These are phyloP conservation scores for Rhizophagus sp. DNA, from an alignment of 192 early-diverging fungal genomes.

Conservation along the genomic window DNA sequence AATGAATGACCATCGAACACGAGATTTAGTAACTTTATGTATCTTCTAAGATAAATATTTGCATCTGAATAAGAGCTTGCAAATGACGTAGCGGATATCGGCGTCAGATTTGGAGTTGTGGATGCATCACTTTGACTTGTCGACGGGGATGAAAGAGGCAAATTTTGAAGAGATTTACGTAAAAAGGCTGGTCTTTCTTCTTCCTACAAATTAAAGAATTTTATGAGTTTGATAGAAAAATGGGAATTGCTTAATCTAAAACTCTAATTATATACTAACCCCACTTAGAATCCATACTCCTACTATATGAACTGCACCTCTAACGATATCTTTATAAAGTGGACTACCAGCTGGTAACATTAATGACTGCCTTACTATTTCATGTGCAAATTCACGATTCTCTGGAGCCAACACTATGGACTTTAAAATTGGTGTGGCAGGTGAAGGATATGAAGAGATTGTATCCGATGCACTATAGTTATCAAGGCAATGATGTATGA, in stretches of 20 bases:
- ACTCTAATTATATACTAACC: neutral
- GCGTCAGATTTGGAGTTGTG: neutral
- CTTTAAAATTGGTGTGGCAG: conserved; percentile 63
- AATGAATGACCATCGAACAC: conserved; percentile 57
- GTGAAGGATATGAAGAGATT: conserved; percentile 48
- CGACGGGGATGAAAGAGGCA: conserved; percentile 13
- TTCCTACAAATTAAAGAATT: conserved; percentile 39
- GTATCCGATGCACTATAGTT: conserved; percentile 39
- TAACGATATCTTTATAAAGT: conserved; percentile 62
- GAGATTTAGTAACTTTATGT: conserved; percentile 63
- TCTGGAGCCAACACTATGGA: conserved; percentile 56
- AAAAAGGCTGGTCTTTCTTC: conserved; percentile 75
- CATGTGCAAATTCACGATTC: conserved; percentile 75
- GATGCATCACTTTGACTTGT: conserved; percentile 6
- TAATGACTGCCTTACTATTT: conserved; percentile 71
- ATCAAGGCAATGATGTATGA: conserved; percentile 67
- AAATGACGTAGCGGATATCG: neutral
- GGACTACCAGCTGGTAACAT: conserved; percentile 57
- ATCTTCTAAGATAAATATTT: conserved; percentile 67
- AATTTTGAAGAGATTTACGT: conserved; percentile 34
- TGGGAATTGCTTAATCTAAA: neutral
- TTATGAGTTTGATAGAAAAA: neutral
- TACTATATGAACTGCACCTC: conserved; percentile 66
- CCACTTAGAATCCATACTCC: conserved; percentile 65
- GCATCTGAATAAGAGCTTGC: conserved; percentile 42